Evolutionary conservation across 2,329 filamentous ascomycete genomes (phyloP).

Genomic region (Trichoderma koningiopsis): DNA sequence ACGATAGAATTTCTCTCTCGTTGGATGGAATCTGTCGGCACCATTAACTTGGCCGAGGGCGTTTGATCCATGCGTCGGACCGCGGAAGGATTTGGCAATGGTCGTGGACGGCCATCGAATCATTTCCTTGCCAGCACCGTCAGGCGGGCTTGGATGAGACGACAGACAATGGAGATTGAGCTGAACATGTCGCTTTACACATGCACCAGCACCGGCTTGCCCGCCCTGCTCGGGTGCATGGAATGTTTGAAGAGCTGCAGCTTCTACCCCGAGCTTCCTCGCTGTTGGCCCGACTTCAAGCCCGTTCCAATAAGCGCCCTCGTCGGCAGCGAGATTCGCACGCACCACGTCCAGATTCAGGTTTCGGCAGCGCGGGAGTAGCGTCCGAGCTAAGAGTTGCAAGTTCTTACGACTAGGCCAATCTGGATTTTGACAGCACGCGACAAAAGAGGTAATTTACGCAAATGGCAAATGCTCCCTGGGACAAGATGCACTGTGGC

Average conservation of each 20-base stretch:
- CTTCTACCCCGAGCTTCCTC: neutral
- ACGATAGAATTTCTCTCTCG: neutral
- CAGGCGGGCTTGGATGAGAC: neutral
- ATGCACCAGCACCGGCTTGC: neutral
- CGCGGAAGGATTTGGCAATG: neutral
- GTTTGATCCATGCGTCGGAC: neutral
- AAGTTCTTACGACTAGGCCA: neutral
- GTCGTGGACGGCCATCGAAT: neutral
- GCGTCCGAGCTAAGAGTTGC: neutral
- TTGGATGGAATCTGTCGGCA: neutral
- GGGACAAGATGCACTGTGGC: neutral
- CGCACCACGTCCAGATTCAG: neutral
- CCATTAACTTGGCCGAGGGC: neutral
- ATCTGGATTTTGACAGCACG: neutral
- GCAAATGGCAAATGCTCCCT: neutral
- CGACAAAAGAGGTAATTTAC: neutral
- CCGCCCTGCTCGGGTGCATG: neutral
- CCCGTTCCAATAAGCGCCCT: neutral
- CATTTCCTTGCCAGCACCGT: neutral
- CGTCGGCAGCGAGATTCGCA: slow-evolving; percentile 9
- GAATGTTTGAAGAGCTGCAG: neutral
- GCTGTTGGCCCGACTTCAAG: neutral
- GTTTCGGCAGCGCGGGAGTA: neutral
- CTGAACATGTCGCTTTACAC: neutral
- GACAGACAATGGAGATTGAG: neutral